Base-by-base conservation (phyloP, 768 basidiomycete genomes). In the Pulveroboletus ravenelii region DNA sequence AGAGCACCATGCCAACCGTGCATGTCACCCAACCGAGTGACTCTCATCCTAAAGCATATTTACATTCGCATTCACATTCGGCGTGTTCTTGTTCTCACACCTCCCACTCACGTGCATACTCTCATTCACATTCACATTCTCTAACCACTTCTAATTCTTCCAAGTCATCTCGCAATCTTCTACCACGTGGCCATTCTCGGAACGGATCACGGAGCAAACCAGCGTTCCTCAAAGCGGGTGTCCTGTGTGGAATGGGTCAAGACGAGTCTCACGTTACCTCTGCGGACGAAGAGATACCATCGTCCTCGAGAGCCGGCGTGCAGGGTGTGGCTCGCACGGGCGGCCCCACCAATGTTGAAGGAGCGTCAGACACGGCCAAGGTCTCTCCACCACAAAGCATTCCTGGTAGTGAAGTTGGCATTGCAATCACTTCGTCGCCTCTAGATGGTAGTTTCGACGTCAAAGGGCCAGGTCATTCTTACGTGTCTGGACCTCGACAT, bases 1-100 rank as follows among this genome's bases (percentile, higher is more conserved):
- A 89, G 68, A 68, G 74, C 38, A 58, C 76, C 17, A 72, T 80
- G 29, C 81, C 84, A 0, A 68, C 17, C 60, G 55, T 68, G 39
- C 62, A 63, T 25, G 47, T 61, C 50, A 52, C 61, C 35, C 50
- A 50, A 47, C 55, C 64, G 6, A 53, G 53, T 43, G 34, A 15
- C 3, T 48, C 56, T 15, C 56, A 63, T 55, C 60, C 65, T n/a
- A 69, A 66, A 42, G 52, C 67, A 50, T 50, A 56, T 56, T 66
- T 63, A 9, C 53, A 62, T 14, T 59, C 67, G 20, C 55, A 69
- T 50, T 65, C 67, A 2, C 63, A 54, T 38, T 60, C 53, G 37
- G 52, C 53, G 42, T 42, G 54, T 32, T 61, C 52, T 45, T 52
- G 45, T 30, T 57, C 44, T 57, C 62, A 53, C 54, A 30, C 62